Conservation (phyloP, 768 basidiomycete genomes). For the Daedaleopsis sinensis region DNA sequence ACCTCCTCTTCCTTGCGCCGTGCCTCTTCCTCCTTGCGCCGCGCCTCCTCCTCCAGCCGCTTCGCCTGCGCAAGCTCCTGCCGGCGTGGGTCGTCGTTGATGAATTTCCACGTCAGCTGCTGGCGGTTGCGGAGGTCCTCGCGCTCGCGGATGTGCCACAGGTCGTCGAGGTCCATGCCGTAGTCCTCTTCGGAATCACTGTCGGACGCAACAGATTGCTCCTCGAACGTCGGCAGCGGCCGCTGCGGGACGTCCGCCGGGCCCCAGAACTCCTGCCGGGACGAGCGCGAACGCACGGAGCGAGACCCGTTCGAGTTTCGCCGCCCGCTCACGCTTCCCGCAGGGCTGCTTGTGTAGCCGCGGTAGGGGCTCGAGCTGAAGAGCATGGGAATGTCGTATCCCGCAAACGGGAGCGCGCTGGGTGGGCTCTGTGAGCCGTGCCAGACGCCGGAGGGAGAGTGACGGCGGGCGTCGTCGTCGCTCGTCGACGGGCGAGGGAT, state of each 20-base stretch:
- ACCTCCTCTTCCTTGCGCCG: conserved; percentile 27
- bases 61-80: conserved; percentile 10
- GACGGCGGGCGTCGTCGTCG: conserved; percentile 16
- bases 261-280: conserved; percentile 20
- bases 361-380: conserved; percentile 8
- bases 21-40: conserved; percentile 27
- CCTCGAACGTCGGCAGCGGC: conserved; percentile 23
- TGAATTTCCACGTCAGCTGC: conserved; percentile 7
- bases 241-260: conserved; percentile 15
- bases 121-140: conserved; percentile 9
- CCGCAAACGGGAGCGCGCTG: conserved; percentile 14
- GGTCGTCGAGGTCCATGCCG: conserved; percentile 18
- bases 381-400: conserved; percentile 12
- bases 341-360: conserved; percentile 6
- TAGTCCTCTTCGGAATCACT: conserved; percentile 25
- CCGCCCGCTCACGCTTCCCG: conserved; percentile 12
- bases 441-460: conserved; percentile 12
- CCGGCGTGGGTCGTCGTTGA: conserved; percentile 7
- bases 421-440: conserved; percentile 17
- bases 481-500: conserved; percentile 11
- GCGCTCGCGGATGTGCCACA: conserved; percentile 13
- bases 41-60: conserved; percentile 19
- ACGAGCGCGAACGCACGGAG: conserved; percentile 26
- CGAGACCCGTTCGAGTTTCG: conserved; percentile 28
- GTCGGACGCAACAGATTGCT: conserved; percentile 25